Percentiles rank a stretch among this genome's conserved stretches.
Evolutionary conservation across 257 asterid species (phyloP).

Genomic region (Solanum sparsipilum): DNA sequence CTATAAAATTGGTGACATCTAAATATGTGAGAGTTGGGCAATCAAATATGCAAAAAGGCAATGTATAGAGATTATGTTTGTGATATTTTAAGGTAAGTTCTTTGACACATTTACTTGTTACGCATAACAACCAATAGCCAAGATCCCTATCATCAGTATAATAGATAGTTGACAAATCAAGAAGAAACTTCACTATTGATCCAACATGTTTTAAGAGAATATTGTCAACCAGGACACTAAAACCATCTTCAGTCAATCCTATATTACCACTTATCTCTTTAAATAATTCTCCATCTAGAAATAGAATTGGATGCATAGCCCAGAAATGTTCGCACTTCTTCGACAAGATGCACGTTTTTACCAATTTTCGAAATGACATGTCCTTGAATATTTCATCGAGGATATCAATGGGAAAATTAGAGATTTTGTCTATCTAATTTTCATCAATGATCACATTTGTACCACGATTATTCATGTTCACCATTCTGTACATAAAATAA

Average conservation of each 20-base stretch:
- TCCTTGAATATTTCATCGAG: too few relatives aligned
- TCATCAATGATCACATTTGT: too few relatives aligned
- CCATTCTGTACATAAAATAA: not conserved
- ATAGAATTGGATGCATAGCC: too few relatives aligned
- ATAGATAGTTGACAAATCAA: not conserved
- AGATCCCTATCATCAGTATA: not conserved
- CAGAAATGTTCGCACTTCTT: too few relatives aligned
- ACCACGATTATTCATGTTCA: too few relatives aligned
- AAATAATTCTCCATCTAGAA: too few relatives aligned
- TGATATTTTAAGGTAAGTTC: not conserved
- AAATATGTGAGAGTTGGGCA: not conserved
- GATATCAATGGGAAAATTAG: too few relatives aligned
- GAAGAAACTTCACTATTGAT: not conserved
- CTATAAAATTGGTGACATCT: not conserved
- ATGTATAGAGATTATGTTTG: not conserved
- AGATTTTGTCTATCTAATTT: too few relatives aligned
- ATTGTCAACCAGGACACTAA: not conserved
- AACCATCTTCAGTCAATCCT: not conserved
- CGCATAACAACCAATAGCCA: not conserved
- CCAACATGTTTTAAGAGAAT: not conserved
- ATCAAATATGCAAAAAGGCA: not conserved
- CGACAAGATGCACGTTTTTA: too few relatives aligned
- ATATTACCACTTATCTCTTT: too few relatives aligned
- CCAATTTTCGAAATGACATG: too few relatives aligned
- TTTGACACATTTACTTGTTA: not conserved